Evolutionary conservation across 129 eudicot genomes (phyloP), one percentile per base, ranked within the genome.

Genomic region (Tagetes erecta): DNA sequence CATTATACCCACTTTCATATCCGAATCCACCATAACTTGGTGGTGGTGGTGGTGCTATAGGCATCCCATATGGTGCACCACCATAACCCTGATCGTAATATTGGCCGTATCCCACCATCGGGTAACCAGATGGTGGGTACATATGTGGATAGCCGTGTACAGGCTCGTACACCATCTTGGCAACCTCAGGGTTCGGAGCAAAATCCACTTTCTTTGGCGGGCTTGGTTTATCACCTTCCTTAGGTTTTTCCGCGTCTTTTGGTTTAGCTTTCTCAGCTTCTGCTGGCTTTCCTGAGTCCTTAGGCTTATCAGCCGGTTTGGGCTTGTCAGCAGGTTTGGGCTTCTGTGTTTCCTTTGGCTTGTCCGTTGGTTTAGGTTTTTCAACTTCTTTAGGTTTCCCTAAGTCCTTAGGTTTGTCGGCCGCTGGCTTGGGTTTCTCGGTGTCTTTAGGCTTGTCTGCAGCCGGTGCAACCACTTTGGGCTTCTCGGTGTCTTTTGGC

Each of bases 121-220:
- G 84, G 35, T 77, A 57, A 64, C 63, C 63, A 6, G 78, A 70
- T 8, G 75, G 78, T 67, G 89, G 84, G 56, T 79, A 79, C 80
- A 81, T 78, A 12, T 64, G 78, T 55, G 89, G 84, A 33, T 79
- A 79, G 27, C 87, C 87, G 8, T 64, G 78, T 10, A 53, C 79
- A 0, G 83, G 80, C 60, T 63, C 67, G 42, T 67, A 75, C 50
- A 74, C 80, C 67, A 78, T 73, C 30, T 63, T 71, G 0, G 83
- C 82, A 6, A 56, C 76, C 49, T 79, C 78, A 6, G 77, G 77
- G 67, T 64, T 51, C 3, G 82, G 77, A 12, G 73, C 82, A 6
- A 59, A 58, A 2, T 78, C 77, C 36, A 45, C 52, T 40, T 78
- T 78, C 58, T 78, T 78, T 6, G 76, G 66, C 20, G 38, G 9